Percentiles rank a stretch among this genome's conserved stretches.
Evolutionary conservation across 169 alveolate genomes (phyloP).

Genomic region (Plasmodium yoelii): DNA sequence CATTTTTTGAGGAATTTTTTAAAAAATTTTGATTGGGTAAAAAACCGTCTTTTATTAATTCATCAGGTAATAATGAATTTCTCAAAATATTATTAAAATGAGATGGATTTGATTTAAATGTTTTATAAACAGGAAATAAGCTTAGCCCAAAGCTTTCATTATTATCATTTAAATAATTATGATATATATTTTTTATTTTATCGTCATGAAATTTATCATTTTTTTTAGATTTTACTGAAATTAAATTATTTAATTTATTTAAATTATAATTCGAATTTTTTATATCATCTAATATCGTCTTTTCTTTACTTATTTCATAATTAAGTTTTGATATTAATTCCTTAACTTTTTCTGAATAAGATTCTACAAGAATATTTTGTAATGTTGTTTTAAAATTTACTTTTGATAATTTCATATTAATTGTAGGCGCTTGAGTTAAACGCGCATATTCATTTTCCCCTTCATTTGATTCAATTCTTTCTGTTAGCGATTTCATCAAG

Average conservation of each 20-base stretch:
- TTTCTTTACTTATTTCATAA: constrained; percentile 48
- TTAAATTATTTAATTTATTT: constrained; percentile 7
- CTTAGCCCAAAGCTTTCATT: constrained; percentile 37
- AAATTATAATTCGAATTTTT: constrained; percentile 35
- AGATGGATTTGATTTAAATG: constrained; percentile 53
- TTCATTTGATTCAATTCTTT: constrained; percentile 52
- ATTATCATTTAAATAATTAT: constrained; percentile 35
- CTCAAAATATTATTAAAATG: constrained; percentile 48
- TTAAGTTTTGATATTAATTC: constrained; percentile 28
- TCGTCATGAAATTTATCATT: constrained; percentile 6
- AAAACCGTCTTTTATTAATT: constrained; percentile 28
- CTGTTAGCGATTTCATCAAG: constrained; percentile 35
- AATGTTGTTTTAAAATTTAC: constrained; percentile 39
- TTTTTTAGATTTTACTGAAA: constrained; percentile 14
- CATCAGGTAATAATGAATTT: constrained; percentile 36
- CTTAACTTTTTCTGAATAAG: constrained; percentile 67
- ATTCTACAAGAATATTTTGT: constrained; percentile 47
- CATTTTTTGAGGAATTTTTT: constrained; percentile 21
- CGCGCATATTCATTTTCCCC: constrained; percentile 73
- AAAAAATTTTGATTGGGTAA: constrained; percentile 16
- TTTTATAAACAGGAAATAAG: constrained; percentile 68
- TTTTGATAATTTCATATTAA: constrained; percentile 47
- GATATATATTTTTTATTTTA: constrained; percentile 16
- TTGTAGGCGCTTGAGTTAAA: constrained; percentile 61
- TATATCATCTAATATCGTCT: constrained; percentile 48